A percentile compares a stretch with the other conserved stretches of the same genome.
Conservation (phyloP, 2,329 filamentous ascomycete genomes). For the Alternaria arborescens region DNA sequence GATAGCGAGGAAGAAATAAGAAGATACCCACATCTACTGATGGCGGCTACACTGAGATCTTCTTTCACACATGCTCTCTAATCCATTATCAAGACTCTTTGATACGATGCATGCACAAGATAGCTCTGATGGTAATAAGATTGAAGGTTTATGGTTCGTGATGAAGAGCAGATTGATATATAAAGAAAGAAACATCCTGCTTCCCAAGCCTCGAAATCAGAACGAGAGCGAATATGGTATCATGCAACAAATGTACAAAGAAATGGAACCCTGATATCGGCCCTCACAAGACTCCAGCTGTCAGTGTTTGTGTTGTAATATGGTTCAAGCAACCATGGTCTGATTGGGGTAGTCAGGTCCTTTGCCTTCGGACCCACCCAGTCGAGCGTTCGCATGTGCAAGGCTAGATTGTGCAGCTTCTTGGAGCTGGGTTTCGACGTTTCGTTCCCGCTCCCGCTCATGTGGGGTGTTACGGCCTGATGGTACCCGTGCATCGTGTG, state of each 20-base stretch:
- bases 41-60: not conserved
- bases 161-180: not conserved
- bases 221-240: slow-evolving; percentile 7
- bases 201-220: not conserved
- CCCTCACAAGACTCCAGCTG: not conserved
- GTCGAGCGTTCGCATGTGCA: slow-evolving; percentile 36
- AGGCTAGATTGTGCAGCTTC: slow-evolving; percentile 47
- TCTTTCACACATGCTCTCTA: not conserved
- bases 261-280: not conserved
- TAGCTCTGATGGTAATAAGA: not conserved
- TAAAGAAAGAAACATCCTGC: not conserved
- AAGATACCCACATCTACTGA: not conserved
- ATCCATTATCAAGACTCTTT: not conserved
- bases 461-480: slow-evolving; percentile 35
- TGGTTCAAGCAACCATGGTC: slow-evolving; percentile 36
- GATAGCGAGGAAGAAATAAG: slow-evolving; percentile 75
- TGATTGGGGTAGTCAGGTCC: slow-evolving; percentile 32
- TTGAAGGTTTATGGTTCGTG: slow-evolving; percentile 1
- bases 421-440: slow-evolving; percentile 42
- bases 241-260: slow-evolving; percentile 7
- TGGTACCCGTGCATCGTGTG: slow-evolving; percentile 29
- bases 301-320: not conserved
- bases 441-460: slow-evolving; percentile 31
- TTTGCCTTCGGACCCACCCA: slow-evolving; percentile 26
- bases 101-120: not conserved